These are phyloP conservation scores for Parasitella parasitica DNA, from an alignment of 371 early-diverging fungal species.

Conservation along the genomic window DNA sequence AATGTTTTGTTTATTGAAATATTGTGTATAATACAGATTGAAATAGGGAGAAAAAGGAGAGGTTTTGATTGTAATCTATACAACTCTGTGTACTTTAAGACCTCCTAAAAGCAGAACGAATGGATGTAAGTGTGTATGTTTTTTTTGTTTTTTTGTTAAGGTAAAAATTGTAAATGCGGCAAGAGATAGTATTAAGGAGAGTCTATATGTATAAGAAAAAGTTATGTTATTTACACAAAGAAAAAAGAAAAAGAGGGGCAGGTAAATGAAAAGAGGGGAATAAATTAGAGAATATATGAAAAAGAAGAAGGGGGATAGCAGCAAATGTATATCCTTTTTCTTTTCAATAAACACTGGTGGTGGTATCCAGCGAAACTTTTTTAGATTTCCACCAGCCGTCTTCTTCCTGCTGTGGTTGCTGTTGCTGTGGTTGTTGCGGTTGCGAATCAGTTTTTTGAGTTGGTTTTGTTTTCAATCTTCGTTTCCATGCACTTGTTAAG, in stretches of 20 bases:
- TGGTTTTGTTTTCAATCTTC: constrained; percentile 2
- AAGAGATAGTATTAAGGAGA: not conserved
- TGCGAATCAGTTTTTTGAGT: not conserved
- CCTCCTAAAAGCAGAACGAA: not conserved
- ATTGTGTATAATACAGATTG: not conserved
- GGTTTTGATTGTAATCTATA: not conserved
- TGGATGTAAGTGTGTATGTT: not conserved
- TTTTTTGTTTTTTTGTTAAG: not conserved
- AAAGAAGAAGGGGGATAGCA: constrained; percentile 3
- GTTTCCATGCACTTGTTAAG: constrained; percentile 12
- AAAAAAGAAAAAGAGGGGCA: not conserved
- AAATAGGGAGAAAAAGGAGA: not conserved
- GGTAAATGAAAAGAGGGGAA: not conserved
- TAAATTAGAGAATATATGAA: constrained; percentile 2
- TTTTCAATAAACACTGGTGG: constrained; percentile 4
- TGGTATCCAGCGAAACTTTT: constrained; percentile 11
- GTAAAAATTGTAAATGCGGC: not conserved
- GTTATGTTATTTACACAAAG: not conserved
- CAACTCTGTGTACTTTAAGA: not conserved
- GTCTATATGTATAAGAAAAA: not conserved
- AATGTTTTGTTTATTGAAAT: not conserved
- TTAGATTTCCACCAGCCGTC: constrained; percentile 19
- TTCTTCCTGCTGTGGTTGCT: not conserved
- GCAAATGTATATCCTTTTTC: not conserved
- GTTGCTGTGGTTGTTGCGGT: not conserved